phyloP scores from a whole-genome alignment of 768 basidiomycete genomes.

The Macrocybe gigantea region DNA sequence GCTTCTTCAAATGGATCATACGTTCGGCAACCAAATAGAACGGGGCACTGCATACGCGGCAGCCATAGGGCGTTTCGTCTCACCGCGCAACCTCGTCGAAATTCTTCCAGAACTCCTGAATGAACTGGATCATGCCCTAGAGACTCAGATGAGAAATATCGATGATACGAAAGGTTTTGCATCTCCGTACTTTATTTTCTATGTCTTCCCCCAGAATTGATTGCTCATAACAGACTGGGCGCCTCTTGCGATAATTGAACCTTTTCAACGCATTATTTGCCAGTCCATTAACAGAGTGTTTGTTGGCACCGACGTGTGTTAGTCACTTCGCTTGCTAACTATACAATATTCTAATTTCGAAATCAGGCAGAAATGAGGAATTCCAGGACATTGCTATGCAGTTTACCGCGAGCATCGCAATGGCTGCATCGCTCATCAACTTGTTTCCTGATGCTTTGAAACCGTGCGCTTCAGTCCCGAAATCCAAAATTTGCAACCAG shows the following conservation, averaged over 20 bases:
- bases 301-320: conserved; percentile 20
- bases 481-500: no score
- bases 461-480: background rate
- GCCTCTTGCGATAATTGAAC: conserved; percentile 3
- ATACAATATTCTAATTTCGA: background rate
- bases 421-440: conserved; percentile 15
- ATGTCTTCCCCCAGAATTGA: no score
- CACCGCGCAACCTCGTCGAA: no score
- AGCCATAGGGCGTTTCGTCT: no score
- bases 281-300: conserved; percentile 17
- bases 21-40: no score
- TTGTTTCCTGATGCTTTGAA: conserved; percentile 12
- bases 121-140: no score
- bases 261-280: conserved; percentile 15
- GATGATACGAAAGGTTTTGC: no score
- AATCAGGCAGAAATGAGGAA: conserved; percentile 16
- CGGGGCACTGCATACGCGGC: no score
- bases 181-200: no score
- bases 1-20: no score
- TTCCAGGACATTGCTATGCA: conserved; percentile 12
- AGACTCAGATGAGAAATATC: no score
- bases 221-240: background rate
- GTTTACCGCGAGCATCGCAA: conserved; percentile 11
- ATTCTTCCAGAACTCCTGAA: no score
- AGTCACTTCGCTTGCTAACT: background rate